Percentiles rank a stretch among this genome's conserved stretches.
These are phyloP conservation scores for Eucalyptus cladocalyx DNA, from an alignment of 345 rosid species.

Conservation along the genomic window DNA sequence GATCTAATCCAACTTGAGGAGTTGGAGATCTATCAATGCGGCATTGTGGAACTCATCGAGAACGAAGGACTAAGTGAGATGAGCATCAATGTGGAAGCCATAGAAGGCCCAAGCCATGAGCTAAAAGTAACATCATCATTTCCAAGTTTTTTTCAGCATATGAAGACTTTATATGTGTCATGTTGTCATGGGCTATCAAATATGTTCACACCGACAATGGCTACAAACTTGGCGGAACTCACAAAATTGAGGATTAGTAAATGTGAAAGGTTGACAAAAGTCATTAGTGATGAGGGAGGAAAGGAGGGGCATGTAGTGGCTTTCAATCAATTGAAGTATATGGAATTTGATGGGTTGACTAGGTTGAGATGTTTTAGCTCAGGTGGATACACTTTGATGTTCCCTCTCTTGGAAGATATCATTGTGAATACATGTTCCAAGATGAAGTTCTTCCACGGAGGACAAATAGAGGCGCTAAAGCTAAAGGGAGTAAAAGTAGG, in stretches of 20 bases:
- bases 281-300: not conserved
- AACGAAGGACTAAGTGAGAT: rapidly evolving
- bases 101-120: not conserved
- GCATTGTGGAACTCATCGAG: not conserved
- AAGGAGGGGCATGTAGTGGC: not conserved
- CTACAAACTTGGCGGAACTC: too few relatives aligned
- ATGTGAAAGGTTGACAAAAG: too few relatives aligned
- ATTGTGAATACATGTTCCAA: not conserved
- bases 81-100: not conserved
- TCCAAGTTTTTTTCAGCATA: too few relatives aligned
- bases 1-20: too few relatives aligned
- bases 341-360: not conserved
- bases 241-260: too few relatives aligned
- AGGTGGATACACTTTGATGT: not conserved
- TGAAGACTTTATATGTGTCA: too few relatives aligned
- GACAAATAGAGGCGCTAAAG: not conserved
- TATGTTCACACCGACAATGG: rapidly evolving
- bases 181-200: too few relatives aligned
- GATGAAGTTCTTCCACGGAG: rapidly evolving
- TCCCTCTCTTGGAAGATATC: not conserved
- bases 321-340: not conserved
- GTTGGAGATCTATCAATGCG: not conserved
- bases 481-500: rapidly evolving
- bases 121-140: not conserved
- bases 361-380: not conserved